A percentile compares a stretch with the other conserved stretches of the same genome.
Evolutionary conservation across 441 rosid species (phyloP).

Genomic region (Gossypium gossypioides): DNA sequence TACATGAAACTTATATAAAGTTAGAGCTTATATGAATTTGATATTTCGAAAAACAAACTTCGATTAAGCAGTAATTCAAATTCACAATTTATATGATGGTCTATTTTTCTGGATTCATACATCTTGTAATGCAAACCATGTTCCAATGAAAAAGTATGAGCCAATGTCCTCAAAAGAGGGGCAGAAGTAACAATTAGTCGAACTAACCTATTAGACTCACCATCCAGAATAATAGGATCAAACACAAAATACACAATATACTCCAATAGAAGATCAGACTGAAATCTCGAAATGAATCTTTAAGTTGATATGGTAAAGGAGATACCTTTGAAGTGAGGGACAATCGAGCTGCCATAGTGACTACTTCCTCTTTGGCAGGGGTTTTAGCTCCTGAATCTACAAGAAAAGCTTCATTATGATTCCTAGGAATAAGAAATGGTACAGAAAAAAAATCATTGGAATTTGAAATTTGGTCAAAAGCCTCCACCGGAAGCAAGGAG

Average conservation of each 20-base stretch:
- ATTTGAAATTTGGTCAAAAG: not conserved
- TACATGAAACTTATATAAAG: not conserved
- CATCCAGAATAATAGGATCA: not conserved
- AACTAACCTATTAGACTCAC: not conserved
- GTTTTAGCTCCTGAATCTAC: conserved; percentile 52
- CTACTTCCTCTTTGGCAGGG: conserved; percentile 47
- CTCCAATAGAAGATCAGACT: not conserved
- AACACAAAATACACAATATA: not conserved
- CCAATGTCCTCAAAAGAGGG: not conserved
- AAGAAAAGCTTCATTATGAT: conserved; percentile 17
- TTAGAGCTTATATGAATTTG: not conserved
- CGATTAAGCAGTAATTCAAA: not conserved
- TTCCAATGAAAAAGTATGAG: not conserved
- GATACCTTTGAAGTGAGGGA: conserved; percentile 75
- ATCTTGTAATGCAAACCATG: not conserved
- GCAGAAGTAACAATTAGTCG: not conserved
- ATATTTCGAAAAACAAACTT: not conserved
- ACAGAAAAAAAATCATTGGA: not conserved
- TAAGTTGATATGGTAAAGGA: not conserved
- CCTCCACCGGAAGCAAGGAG: not conserved
- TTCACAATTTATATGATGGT: not conserved
- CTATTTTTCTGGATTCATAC: not conserved
- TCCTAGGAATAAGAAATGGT: conserved; percentile 7
- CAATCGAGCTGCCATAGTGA: conserved; percentile 74
- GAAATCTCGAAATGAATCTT: not conserved